A percentile compares a stretch with the other conserved stretches of the same genome.
Evolutionary conservation across 306 rosid genomes (phyloP).

Genomic region (Medicago lupulina): DNA sequence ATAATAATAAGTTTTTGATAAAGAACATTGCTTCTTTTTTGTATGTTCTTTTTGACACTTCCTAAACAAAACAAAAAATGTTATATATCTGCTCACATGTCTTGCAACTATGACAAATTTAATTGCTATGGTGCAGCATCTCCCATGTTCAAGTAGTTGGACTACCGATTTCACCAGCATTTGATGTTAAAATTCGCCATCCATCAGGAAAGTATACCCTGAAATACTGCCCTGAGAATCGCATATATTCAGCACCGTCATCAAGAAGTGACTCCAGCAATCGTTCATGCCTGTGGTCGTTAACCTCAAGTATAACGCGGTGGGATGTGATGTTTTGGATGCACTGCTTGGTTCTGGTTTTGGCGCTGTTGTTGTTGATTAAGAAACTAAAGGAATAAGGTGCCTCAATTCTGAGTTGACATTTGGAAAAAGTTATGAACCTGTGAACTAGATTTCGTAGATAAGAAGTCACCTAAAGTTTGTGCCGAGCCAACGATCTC

Average conservation of each 20-base stretch:
- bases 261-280: background rate
- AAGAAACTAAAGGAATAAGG: background rate
- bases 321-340: background rate
- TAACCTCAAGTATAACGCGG: background rate
- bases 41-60: background rate
- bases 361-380: background rate
- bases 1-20: too few species aligned
- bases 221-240: background rate
- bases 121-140: background rate
- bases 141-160: background rate
- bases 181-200: background rate
- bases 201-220: background rate
- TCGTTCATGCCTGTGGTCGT: background rate
- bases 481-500: too few species aligned
- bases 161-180: background rate
- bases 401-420: too few species aligned
- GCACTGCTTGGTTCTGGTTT: background rate
- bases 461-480: too few species aligned
- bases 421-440: too few species aligned
- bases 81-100: background rate
- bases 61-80: background rate
- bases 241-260: background rate
- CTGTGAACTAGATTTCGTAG: too few species aligned
- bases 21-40: too few species aligned
- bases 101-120: background rate